Evolutionary conservation across 495 filamentous ascomycete genomes (phyloP).

Genomic region (Daldinia caldariorum): DNA sequence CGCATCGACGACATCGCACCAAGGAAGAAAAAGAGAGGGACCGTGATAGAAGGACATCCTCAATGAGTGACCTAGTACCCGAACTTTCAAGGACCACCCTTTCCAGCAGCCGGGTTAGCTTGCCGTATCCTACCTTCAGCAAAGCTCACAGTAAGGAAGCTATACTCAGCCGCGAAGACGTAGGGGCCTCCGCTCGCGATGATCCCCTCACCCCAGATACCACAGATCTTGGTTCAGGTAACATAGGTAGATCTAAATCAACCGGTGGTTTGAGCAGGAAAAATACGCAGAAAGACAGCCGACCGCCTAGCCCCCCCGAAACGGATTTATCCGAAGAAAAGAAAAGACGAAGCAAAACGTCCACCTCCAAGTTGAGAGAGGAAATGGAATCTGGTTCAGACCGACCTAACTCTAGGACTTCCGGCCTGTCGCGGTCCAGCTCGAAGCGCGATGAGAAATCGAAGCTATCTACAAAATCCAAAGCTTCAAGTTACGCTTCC

Average conservation of each 20-base stretch:
- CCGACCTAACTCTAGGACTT: slow-evolving; percentile 52
- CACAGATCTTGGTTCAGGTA: slow-evolving; percentile 73
- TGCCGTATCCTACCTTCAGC: slow-evolving; percentile 86
- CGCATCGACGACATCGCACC: slow-evolving; percentile 53
- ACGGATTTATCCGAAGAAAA: slow-evolving; percentile 62
- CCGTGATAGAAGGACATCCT: slow-evolving; percentile 46
- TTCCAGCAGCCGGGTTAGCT: slow-evolving; percentile 61
- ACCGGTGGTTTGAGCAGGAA: slow-evolving; percentile 47
- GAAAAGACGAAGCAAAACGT: slow-evolving; percentile 50
- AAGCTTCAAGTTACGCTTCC: slow-evolving; percentile 59
- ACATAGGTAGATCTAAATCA: slow-evolving; percentile 56
- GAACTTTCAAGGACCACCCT: slow-evolving; percentile 57
- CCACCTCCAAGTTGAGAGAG: slow-evolving; percentile 47
- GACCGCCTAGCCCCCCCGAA: slow-evolving; percentile 66
- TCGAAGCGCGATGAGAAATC: slow-evolving; percentile 57
- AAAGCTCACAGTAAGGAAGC: slow-evolving; percentile 90
- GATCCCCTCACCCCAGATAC: slow-evolving; percentile 79
- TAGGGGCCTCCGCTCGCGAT: slow-evolving; percentile 50
- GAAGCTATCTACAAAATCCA: slow-evolving; percentile 59
- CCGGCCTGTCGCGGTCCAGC: slow-evolving; percentile 54
- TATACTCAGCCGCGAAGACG: slow-evolving; percentile 69
- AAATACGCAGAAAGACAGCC: slow-evolving; percentile 51
- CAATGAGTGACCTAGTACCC: slow-evolving; percentile 60
- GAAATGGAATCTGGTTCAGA: slow-evolving; percentile 46
- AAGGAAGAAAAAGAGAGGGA: slow-evolving; percentile 56